phyloP scores from a whole-genome alignment of 1,284 basidiomycete genomes.

The Ceratobasidium sp. region DNA sequence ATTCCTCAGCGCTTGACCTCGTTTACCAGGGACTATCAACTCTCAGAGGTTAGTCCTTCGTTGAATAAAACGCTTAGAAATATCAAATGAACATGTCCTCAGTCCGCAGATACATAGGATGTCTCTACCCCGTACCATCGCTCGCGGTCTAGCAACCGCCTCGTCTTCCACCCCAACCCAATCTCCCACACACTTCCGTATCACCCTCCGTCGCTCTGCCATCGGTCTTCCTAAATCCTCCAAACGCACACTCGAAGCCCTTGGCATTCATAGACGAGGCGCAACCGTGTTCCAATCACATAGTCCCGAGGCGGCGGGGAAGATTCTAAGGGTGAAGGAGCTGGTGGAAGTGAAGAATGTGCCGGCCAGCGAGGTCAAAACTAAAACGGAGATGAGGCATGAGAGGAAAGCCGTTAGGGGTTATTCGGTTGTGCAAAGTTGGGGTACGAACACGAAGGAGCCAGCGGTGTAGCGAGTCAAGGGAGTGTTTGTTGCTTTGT shows the following conservation, averaged over 20 bases:
- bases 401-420: conserved; percentile 73
- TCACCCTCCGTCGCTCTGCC: conserved; percentile 83
- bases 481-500: too few relatives aligned
- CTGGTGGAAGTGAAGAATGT: conserved; percentile 88
- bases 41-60: too few relatives aligned
- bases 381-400: conserved; percentile 69
- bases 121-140: background rate
- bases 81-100: too few relatives aligned
- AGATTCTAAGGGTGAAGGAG: conserved; percentile 85
- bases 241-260: conserved; percentile 75
- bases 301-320: conserved; percentile 77
- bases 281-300: conserved; percentile 85
- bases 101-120: background rate
- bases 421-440: conserved; percentile 63
- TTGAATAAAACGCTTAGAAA: too few relatives aligned
- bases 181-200: conserved; percentile 75
- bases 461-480: too few relatives aligned
- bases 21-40: too few relatives aligned
- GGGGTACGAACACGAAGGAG: conserved; percentile 16
- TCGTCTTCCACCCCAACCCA: background rate
- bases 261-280: conserved; percentile 81
- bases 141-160: conserved; percentile 3
- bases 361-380: conserved; percentile 67
- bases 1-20: too few relatives aligned
- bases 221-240: conserved; percentile 79